phyloP scores from a whole-genome alignment of 2,329 filamentous ascomycete genomes.

The Byssochlamys sp. region DNA sequence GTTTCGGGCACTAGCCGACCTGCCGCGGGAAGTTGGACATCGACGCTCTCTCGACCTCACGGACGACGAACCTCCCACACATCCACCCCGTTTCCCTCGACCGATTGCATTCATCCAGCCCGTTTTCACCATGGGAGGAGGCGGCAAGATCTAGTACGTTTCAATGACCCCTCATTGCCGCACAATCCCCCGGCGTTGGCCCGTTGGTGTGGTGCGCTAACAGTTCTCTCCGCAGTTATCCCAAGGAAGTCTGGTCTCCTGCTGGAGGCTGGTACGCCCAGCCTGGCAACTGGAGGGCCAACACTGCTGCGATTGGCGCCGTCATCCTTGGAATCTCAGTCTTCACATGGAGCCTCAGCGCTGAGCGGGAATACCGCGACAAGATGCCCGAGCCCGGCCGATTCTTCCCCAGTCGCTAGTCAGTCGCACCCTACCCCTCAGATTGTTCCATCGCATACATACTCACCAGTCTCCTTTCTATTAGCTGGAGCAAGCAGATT shows the following conservation, averaged over 20 bases:
- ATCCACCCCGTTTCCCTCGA: conserved; percentile 13
- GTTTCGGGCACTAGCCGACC: conserved; percentile 8
- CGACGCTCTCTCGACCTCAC: neutral
- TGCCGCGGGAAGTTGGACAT: conserved; percentile 14
- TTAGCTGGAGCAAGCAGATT: conserved; percentile 63
- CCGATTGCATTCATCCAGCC: conserved; percentile 14
- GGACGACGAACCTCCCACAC: conserved; percentile 3
- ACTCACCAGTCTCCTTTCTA: conserved; percentile 8
- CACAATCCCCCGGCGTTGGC: conserved; percentile 1
- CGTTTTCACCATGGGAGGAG: conserved; percentile 55
- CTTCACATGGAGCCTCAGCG: conserved; percentile 61
- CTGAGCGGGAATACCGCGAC: conserved; percentile 61
- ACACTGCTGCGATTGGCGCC: conserved; percentile 67
- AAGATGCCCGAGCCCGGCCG: conserved; percentile 66
- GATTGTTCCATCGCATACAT: conserved; percentile 5
- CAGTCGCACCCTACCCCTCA: conserved; percentile 31
- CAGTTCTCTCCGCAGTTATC: conserved; percentile 54
- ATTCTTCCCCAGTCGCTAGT: conserved; percentile 81
- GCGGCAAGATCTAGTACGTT: conserved; percentile 63
- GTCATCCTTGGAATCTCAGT: conserved; percentile 60
- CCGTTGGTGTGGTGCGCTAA: conserved; percentile 11
- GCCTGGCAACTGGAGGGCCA: conserved; percentile 86
- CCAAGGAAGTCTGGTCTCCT: conserved; percentile 98
- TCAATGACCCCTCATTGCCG: conserved; percentile 44
- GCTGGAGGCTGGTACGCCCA: conserved; percentile 95